Conservation (phyloP, 2,329 filamentous ascomycete species). For the Alternaria gaisen region DNA sequence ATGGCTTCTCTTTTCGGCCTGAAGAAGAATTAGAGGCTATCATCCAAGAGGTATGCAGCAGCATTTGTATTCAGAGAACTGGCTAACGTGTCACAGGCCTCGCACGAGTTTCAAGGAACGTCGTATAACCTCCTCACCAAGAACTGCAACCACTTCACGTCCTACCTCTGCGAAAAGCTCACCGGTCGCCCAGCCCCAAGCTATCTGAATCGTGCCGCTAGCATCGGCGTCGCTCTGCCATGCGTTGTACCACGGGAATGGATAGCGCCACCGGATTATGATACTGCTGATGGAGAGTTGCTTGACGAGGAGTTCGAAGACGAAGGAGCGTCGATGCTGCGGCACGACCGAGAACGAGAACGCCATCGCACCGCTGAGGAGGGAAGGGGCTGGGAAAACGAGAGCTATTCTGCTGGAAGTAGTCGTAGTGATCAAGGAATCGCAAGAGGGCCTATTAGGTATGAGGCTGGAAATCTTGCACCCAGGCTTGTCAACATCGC, state of each 20-base stretch:
- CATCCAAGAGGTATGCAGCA: constrained; percentile 60
- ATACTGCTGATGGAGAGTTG: constrained; percentile 74
- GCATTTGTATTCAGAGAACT: neutral
- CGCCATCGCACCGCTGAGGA: constrained; percentile 40
- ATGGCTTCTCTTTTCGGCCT: constrained; percentile 78
- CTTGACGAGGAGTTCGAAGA: constrained; percentile 65
- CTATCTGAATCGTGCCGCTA: constrained; percentile 87
- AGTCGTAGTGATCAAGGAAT: constrained; percentile 46
- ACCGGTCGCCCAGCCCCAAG: constrained; percentile 74
- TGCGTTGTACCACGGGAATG: constrained; percentile 85
- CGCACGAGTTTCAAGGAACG: constrained; percentile 76
- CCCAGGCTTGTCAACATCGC: constrained; percentile 48
- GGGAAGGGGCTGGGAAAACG: constrained; percentile 40
- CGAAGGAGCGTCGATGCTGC: constrained; percentile 69
- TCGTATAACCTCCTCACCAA: constrained; percentile 82
- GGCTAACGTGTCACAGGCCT: constrained; percentile 58
- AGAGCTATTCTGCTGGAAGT: constrained; percentile 40
- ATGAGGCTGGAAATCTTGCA: constrained; percentile 41
- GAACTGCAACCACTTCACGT: constrained; percentile 91
- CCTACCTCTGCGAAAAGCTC: constrained; percentile 75
- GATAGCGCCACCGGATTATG: constrained; percentile 80
- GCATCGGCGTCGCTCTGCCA: constrained; percentile 79
- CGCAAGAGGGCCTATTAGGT: constrained; percentile 44
- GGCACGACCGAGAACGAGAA: constrained; percentile 46
- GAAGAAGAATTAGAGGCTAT: constrained; percentile 75